Evolutionary conservation across 108 stramenopile genomes (phyloP), one percentile per base, ranked within the genome.

Genomic region (Fistulifera pelliculosa): DNA sequence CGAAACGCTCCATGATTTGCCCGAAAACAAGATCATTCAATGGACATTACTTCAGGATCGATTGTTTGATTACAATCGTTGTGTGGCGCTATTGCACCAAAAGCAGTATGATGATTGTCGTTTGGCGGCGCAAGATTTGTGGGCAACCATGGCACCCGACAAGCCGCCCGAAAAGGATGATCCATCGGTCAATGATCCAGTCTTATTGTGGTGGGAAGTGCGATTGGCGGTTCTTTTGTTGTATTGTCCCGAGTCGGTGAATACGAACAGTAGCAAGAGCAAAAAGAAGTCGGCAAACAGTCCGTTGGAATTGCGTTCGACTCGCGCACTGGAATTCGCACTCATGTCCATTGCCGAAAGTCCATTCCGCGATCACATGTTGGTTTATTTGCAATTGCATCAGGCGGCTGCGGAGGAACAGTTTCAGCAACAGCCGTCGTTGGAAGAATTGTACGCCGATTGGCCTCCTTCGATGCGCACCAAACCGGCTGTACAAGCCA

Each of bases 21-120:
- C 44, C 7, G 7, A 17, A 45, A 45, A 19, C 44, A 17, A 8
- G 16, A 45, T 8, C 16, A 35, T 35, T 8, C 16, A 45, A 21
- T 45, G 44, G 44, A 45, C 44, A 21, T 19, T 19, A 6, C 44
- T 75, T 38, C 75, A 76, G 44, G 44, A 58, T 10, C 57, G 58
- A 28, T 41, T 76, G 62, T 67, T 64, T 41, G 64, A 59, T 58
- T 70, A 76, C 59, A 70, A 70, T 64, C 69, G 65, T 4, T 62
- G 69, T 1, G 24, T 67, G 13, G 21, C 60, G 47, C 54, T 60
- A 27, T 60, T 62, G 14, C 58, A 60, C 0, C 45, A 49, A 0
- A 48, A 66, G 38, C 48, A 71, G 45, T 60, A 54, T 16, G 65
- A 56, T 17, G 62, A 67, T 45, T 70, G 69, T 63, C 65, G 52